Percentiles rank a stretch among this genome's conserved stretches.
Conservation (phyloP, 805 yeast species). For the Kregervanrija delftensis region DNA sequence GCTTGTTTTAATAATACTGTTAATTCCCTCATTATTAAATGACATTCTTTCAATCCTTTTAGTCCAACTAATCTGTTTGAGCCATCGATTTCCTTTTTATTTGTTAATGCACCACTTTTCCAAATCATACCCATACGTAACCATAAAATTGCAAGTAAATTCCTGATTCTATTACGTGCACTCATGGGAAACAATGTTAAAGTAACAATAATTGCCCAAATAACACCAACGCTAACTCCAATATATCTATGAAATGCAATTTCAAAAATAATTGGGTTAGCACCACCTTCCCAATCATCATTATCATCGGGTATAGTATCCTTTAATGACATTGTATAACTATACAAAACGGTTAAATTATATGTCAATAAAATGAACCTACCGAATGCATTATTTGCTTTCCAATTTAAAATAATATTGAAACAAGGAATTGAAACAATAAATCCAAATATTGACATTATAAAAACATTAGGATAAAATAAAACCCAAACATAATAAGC, state of each 20-base stretch:
- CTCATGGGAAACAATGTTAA: slow-evolving; percentile 63
- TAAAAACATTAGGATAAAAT: slow-evolving; percentile 47
- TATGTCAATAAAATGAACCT: slow-evolving; percentile 67
- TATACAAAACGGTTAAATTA: slow-evolving; percentile 71
- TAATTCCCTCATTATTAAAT: slow-evolving; percentile 52
- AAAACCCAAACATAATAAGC: slow-evolving; percentile 58
- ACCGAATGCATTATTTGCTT: slow-evolving; percentile 54
- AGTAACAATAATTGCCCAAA: slow-evolving; percentile 72
- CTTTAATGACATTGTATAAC: slow-evolving; percentile 50
- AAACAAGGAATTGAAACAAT: slow-evolving; percentile 40
- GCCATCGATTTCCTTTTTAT: slow-evolving; percentile 23
- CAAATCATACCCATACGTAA: slow-evolving; percentile 72
- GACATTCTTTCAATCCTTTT: slow-evolving; percentile 36
- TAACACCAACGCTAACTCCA: slow-evolving; percentile 64
- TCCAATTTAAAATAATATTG: slow-evolving; percentile 65
- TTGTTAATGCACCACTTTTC: slow-evolving; percentile 66
- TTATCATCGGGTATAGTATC: slow-evolving; percentile 44
- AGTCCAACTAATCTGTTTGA: slow-evolving; percentile 33
- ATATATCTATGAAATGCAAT: slow-evolving; percentile 75
- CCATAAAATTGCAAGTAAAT: slow-evolving; percentile 67
- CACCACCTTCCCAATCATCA: slow-evolving; percentile 64
- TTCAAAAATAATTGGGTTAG: slow-evolving; percentile 57
- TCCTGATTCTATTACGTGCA: slow-evolving; percentile 62
- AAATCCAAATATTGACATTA: slow-evolving; percentile 44
- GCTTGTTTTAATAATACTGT: slow-evolving; percentile 60